Percentiles rank a stretch among this genome's conserved stretches.
phyloP scores from a whole-genome alignment of 2,329 filamentous ascomycete species.

The Hymenoscyphus infarciens region DNA sequence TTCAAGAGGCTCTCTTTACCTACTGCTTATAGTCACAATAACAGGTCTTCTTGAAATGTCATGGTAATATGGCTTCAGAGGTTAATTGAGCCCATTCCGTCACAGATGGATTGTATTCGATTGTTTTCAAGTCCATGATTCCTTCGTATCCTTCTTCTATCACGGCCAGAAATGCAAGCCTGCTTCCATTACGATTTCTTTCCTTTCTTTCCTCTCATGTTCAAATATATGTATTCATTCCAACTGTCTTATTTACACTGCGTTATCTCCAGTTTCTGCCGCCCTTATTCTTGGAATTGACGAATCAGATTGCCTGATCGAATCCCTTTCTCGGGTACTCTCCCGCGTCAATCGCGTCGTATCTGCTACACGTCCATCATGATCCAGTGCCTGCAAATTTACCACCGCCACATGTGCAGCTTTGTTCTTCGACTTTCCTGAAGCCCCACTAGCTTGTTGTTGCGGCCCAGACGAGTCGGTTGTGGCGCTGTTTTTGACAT shows the following conservation, averaged over 20 bases:
- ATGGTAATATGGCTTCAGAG: no score
- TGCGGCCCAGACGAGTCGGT: not conserved
- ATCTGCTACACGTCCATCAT: not conserved
- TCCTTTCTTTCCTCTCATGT: not conserved
- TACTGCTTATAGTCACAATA: no score
- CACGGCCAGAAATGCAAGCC: no score
- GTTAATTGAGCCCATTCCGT: no score
- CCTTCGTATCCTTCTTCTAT: no score
- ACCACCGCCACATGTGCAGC: not conserved
- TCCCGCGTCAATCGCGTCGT: not conserved
- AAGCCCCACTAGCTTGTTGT: not conserved
- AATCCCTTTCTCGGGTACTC: not conserved
- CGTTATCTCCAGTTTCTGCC: not conserved
- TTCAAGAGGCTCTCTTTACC: no score
- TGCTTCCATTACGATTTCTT: not conserved
- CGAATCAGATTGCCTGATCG: not conserved
- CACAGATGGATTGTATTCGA: no score
- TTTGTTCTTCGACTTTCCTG: not conserved
- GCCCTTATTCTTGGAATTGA: not conserved
- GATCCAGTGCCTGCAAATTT: not conserved
- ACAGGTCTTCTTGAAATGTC: no score
- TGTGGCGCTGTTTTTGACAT: not conserved
- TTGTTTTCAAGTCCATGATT: no score
- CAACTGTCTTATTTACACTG: not conserved
- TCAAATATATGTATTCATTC: not conserved